These are phyloP conservation scores for Endotrypanum monterogeii DNA, from an alignment of 208 protist species.

Conservation along the genomic window DNA sequence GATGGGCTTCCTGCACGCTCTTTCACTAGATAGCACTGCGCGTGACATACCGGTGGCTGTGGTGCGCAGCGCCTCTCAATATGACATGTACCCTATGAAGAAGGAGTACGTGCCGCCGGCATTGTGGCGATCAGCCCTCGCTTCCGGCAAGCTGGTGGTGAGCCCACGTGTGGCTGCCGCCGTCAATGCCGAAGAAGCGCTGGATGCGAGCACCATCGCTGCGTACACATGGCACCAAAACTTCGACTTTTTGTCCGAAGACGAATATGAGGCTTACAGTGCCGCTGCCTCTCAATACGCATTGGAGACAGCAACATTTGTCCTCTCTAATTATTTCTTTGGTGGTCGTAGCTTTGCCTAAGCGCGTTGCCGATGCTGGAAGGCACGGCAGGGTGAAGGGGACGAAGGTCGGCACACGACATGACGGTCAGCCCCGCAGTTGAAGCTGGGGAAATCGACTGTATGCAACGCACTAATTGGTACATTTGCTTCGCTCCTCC, in stretches of 20 bases:
- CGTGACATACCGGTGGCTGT: slow-evolving; percentile 45
- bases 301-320: slow-evolving; percentile 48
- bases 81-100: slow-evolving; percentile 60
- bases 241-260: slow-evolving; percentile 33
- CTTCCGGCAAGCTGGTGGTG: slow-evolving; percentile 10
- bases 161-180: slow-evolving; percentile 17
- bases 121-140: slow-evolving; percentile 25
- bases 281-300: slow-evolving; percentile 55
- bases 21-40: slow-evolving; percentile 14
- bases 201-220: neutral
- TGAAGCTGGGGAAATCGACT: neutral
- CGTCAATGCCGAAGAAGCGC: neutral
- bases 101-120: slow-evolving; percentile 38
- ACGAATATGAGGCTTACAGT: slow-evolving; percentile 45
- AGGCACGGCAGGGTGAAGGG: neutral
- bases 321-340: slow-evolving; percentile 69
- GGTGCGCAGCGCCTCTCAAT: slow-evolving; percentile 53
- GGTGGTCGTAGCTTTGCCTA: slow-evolving; percentile 33
- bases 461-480: neutral
- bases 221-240: slow-evolving; percentile 63
- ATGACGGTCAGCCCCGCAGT: neutral
- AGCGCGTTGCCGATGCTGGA: neutral
- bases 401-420: neutral
- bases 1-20: slow-evolving; percentile 45
- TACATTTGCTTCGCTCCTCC: no score